Evolutionary conservation across 768 basidiomycete genomes (phyloP).

Genomic region (Kwoniella botswanensis): DNA sequence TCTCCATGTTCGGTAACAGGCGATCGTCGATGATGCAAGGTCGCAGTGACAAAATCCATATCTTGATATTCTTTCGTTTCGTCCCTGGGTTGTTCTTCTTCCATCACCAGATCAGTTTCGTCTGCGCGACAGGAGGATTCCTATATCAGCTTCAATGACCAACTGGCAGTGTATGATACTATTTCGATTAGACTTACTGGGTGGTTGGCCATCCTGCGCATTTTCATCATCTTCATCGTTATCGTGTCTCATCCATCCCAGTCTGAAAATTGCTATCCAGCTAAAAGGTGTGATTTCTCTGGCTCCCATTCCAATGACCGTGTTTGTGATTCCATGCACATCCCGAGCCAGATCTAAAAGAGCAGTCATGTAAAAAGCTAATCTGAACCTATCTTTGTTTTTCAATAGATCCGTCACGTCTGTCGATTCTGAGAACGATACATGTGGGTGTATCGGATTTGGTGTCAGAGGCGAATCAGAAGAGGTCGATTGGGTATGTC

Average conservation of each 20-base stretch:
- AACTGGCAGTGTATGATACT: too few species aligned
- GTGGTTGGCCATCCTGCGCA: background rate
- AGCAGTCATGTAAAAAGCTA: slow-evolving; percentile 52
- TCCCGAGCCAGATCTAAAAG: slow-evolving; percentile 47
- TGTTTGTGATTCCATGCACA: slow-evolving; percentile 26
- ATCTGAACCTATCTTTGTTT: slow-evolving; percentile 37
- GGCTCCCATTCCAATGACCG: slow-evolving; percentile 7
- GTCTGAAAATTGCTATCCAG: slow-evolving; percentile 21
- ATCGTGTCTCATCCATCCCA: slow-evolving; percentile 21
- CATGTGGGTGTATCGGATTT: background rate
- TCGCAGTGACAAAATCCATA: slow-evolving; percentile 34
- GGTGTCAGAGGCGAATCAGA: slow-evolving; percentile 8
- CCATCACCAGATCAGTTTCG: slow-evolving; percentile 16
- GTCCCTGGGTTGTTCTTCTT: slow-evolving; percentile 25
- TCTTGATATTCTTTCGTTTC: slow-evolving; percentile 24
- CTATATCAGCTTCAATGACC: too few species aligned
- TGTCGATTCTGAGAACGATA: slow-evolving; percentile 11
- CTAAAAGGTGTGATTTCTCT: slow-evolving; percentile 13
- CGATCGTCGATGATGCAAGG: slow-evolving; percentile 12
- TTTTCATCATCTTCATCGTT: slow-evolving; percentile 15
- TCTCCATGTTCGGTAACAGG: background rate
- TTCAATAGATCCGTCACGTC: slow-evolving; percentile 16
- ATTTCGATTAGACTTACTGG: background rate
- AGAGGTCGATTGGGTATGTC: background rate
- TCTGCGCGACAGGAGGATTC: background rate